These are phyloP conservation scores for Penicillium soppii DNA, from an alignment of 495 filamentous ascomycete species.

Conservation along the genomic window DNA sequence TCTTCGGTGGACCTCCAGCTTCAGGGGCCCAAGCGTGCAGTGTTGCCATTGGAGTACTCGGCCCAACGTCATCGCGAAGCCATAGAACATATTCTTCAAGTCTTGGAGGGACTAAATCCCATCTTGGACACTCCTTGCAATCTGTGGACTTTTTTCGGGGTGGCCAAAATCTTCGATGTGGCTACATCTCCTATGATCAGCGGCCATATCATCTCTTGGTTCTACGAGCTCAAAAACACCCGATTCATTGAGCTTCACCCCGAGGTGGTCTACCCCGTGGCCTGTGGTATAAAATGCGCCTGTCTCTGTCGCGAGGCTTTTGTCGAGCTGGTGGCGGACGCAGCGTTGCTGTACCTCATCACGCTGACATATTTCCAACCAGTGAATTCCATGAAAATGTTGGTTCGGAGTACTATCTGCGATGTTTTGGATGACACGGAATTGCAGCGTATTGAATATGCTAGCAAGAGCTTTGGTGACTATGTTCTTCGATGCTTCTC, in stretches of 20 bases:
- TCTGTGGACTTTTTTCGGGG: constrained; percentile 59
- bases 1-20: no score
- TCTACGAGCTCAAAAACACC: constrained; percentile 42
- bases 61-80: constrained; percentile 58
- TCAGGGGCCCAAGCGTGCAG: no score
- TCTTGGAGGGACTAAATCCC: constrained; percentile 48
- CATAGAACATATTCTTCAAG: constrained; percentile 57
- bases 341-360: constrained; percentile 38
- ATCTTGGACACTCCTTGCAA: constrained; percentile 64
- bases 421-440: constrained; percentile 43
- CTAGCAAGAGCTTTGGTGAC: constrained; percentile 44
- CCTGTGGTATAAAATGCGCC: constrained; percentile 37
- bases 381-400: constrained; percentile 14
- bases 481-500: constrained; percentile 34
- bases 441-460: constrained; percentile 51
- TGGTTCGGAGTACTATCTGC: constrained; percentile 22
- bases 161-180: constrained; percentile 58
- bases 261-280: constrained; percentile 45
- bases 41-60: constrained; percentile 57
- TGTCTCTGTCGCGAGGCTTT: constrained; percentile 47
- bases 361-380: constrained; percentile 1
- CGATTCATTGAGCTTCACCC: constrained; percentile 49
- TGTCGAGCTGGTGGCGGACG: constrained; percentile 46
- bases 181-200: constrained; percentile 31
- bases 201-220: constrained; percentile 45